These are phyloP conservation scores for Neoboletus subvelutipes DNA, from an alignment of 768 basidiomycete genomes.

Conservation along the genomic window DNA sequence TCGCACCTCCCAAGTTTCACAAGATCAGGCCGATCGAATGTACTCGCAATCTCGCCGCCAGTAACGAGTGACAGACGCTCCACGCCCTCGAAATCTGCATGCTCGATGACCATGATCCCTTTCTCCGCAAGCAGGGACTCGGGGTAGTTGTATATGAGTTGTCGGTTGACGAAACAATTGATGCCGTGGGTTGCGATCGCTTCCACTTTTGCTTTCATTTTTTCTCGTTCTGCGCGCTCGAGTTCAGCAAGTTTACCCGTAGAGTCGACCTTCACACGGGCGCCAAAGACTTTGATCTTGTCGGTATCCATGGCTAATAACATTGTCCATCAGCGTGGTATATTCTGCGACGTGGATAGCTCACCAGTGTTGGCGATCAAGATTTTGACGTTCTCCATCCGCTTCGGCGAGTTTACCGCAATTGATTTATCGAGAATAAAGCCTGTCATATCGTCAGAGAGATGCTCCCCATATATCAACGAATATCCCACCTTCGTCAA, in stretches of 20 bases:
- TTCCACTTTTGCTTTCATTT: slow-evolving; percentile 99
- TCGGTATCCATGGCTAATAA: slow-evolving; percentile 96
- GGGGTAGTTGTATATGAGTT: slow-evolving; percentile 99
- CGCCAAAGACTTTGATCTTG: slow-evolving; percentile 99
- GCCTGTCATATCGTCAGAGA: slow-evolving; percentile 43
- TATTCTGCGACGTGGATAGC: slow-evolving; percentile 26
- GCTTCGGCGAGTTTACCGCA: slow-evolving; percentile 91
- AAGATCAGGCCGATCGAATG: slow-evolving; percentile 89
- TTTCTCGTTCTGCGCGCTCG: slow-evolving; percentile 95
- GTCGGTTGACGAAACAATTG: slow-evolving; percentile 96
- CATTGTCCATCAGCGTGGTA: not conserved
- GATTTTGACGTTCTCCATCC: slow-evolving; percentile 92
- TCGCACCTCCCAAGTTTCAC: slow-evolving; percentile 94
- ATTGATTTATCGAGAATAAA: slow-evolving; percentile 98
- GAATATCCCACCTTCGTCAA: slow-evolving; percentile 76
- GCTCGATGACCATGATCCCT: slow-evolving; percentile 95
- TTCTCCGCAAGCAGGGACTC: slow-evolving; percentile 93
- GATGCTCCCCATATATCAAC: not conserved
- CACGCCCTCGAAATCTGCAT: slow-evolving; percentile 98
- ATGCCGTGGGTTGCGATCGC: slow-evolving; percentile 93
- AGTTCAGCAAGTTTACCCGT: slow-evolving; percentile 98
- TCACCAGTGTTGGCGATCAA: slow-evolving; percentile 97
- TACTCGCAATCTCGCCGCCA: slow-evolving; percentile 95
- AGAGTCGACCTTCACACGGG: slow-evolving; percentile 91
- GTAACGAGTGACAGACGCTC: slow-evolving; percentile 94